phyloP scores from a whole-genome alignment of 805 yeast species.

The Lachancea thermotolerans region DNA sequence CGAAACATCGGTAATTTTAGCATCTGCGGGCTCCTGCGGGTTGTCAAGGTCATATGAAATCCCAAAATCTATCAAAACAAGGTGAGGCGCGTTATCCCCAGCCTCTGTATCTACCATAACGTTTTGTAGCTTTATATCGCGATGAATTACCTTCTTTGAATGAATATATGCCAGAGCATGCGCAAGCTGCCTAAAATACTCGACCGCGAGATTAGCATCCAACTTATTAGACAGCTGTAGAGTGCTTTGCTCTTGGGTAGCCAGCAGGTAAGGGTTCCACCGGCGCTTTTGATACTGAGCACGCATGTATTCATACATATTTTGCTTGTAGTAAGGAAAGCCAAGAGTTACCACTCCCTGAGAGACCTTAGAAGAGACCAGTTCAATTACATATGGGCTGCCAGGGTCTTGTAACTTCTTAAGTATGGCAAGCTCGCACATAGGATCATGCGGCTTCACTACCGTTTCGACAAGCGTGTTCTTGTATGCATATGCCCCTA shows the following conservation, averaged over 20 bases:
- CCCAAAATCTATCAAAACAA: conserved; percentile 66
- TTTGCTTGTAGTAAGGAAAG: conserved; percentile 9
- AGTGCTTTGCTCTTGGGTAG: neutral
- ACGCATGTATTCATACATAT: conserved; percentile 9
- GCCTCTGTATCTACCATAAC: conserved; percentile 42
- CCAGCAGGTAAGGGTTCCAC: conserved; percentile 10
- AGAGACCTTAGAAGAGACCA: conserved; percentile 10
- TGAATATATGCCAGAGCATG: conserved; percentile 77
- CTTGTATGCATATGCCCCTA: conserved; percentile 16
- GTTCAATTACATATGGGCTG: conserved; percentile 13
- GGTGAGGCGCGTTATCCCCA: conserved; percentile 38
- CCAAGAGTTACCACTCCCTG: conserved; percentile 4
- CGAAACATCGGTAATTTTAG: conserved; percentile 45
- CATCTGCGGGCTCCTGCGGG: conserved; percentile 21
- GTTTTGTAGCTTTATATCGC: conserved; percentile 92
- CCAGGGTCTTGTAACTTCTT: conserved; percentile 9
- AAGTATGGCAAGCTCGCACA: conserved; percentile 20
- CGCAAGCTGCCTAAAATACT: conserved; percentile 65
- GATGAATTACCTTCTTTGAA: conserved; percentile 82
- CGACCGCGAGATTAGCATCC: conserved; percentile 13
- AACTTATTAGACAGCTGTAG: conserved; percentile 13
- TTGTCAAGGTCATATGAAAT: conserved; percentile 40
- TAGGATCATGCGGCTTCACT: conserved; percentile 26
- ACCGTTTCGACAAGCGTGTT: conserved; percentile 19
- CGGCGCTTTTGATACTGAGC: conserved; percentile 7